Evolutionary conservation across 805 yeast species (phyloP).

Genomic region (Yarrowia osloensis): DNA sequence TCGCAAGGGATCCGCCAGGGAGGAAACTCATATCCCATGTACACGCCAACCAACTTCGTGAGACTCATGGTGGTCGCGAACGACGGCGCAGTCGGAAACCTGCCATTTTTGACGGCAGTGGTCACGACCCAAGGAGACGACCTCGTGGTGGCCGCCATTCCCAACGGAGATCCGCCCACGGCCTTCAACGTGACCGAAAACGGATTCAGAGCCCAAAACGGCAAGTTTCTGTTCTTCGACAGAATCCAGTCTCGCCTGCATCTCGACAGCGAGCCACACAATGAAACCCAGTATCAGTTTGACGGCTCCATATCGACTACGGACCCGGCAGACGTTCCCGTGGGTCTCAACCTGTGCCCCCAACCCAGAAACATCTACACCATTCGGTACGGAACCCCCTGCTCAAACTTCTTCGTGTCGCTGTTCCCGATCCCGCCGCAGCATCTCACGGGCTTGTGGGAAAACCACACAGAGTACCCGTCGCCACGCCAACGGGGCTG

Average conservation of each 20-base stretch:
- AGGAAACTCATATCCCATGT: neutral
- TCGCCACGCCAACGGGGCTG: neutral
- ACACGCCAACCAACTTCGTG: neutral
- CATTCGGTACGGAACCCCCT: neutral
- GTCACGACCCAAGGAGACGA: conserved; percentile 10
- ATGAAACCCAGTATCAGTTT: neutral
- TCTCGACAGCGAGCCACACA: neutral
- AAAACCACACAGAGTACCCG: neutral
- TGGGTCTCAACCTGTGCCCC: neutral
- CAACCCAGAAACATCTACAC: neutral
- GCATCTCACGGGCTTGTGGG: conserved; percentile 3
- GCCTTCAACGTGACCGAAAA: conserved; percentile 17
- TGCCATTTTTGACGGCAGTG: neutral
- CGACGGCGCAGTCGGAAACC: no score
- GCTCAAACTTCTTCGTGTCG: neutral
- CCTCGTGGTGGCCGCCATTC: conserved; percentile 7
- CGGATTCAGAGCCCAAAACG: conserved; percentile 13
- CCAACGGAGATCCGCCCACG: conserved; percentile 22
- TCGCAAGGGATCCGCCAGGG: neutral
- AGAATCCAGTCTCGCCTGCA: neutral
- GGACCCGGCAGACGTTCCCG: neutral
- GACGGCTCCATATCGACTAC: neutral
- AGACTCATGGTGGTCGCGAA: conserved; percentile 13
- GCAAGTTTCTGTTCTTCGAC: neutral
- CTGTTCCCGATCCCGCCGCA: conserved; percentile 11